Percentiles rank a stretch among this genome's conserved stretches.
Conservation (phyloP, 2,329 filamentous ascomycete genomes). For the Zymoseptoria tritici region DNA sequence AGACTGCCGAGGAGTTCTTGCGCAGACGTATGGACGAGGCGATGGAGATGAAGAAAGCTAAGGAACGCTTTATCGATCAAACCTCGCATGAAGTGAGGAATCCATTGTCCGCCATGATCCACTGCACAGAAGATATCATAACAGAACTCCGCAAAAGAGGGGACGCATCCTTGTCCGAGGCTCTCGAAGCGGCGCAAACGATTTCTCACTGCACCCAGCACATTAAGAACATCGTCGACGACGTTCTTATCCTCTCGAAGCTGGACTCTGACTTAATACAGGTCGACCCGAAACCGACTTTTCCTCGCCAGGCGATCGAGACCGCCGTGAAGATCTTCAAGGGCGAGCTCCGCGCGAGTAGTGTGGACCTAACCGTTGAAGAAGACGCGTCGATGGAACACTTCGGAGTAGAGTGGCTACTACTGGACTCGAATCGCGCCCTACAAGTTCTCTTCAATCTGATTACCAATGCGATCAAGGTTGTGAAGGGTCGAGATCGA, state of each 20-base stretch:
- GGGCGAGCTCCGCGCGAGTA: conserved; percentile 30
- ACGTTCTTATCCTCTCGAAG: conserved; percentile 39
- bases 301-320: conserved; percentile 28
- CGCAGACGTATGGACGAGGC: conserved; percentile 33
- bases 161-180: conserved; percentile 5
- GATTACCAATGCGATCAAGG: conserved; percentile 41
- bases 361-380: conserved; percentile 21
- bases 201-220: conserved; percentile 25
- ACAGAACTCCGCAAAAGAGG: conserved; percentile 5
- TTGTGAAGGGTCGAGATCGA: conserved; percentile 30
- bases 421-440: conserved; percentile 21
- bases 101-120: conserved; percentile 37
- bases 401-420: conserved; percentile 16
- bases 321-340: conserved; percentile 36
- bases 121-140: conserved; percentile 37
- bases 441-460: conserved; percentile 35
- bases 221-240: conserved; percentile 38
- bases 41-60: conserved; percentile 28
- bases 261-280: conserved; percentile 27
- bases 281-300: conserved; percentile 31
- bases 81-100: conserved; percentile 38
- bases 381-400: conserved; percentile 7
- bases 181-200: conserved; percentile 23
- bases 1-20: conserved; percentile 37
- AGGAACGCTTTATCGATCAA: conserved; percentile 28